Percentiles rank a stretch among this genome's conserved stretches.
Conservation (phyloP, 2,329 filamentous ascomycete genomes). For the Diaporthe vexans region DNA sequence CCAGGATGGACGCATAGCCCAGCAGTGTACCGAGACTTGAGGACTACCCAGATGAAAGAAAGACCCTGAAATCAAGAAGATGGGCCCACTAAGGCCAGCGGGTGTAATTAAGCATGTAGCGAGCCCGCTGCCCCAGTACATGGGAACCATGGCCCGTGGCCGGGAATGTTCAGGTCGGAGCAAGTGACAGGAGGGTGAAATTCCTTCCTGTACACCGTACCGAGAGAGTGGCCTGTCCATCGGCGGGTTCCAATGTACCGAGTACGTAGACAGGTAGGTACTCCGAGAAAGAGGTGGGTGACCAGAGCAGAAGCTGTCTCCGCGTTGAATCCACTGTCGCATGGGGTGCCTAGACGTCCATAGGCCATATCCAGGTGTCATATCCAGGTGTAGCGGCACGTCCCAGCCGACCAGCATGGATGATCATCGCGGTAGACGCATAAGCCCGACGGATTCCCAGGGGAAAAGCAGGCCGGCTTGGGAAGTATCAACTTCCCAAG, state of each 20-base stretch:
- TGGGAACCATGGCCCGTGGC: slow-evolving; percentile 19
- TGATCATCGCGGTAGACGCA: neutral
- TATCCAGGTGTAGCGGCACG: neutral
- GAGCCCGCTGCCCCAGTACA: slow-evolving; percentile 12
- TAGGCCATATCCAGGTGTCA: neutral
- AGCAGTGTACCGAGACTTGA: slow-evolving; percentile 16
- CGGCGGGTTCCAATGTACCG: neutral
- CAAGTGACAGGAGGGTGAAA: neutral
- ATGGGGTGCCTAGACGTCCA: slow-evolving; percentile 2
- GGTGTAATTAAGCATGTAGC: slow-evolving; percentile 23
- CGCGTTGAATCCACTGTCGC: slow-evolving; percentile 15
- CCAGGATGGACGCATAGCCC: neutral
- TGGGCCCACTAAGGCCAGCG: slow-evolving; percentile 19
- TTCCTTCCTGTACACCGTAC: neutral
- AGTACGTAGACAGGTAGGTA: neutral
- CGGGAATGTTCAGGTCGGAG: neutral
- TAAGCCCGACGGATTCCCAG: neutral
- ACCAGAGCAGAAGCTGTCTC: slow-evolving; percentile 13
- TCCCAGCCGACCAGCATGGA: neutral
- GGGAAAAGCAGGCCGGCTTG: neutral
- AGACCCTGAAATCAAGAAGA: slow-evolving; percentile 13
- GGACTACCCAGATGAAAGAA: neutral
- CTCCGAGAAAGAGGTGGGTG: neutral
- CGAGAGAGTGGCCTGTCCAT: neutral
- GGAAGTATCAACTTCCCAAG: neutral